phyloP scores from a whole-genome alignment of 768 basidiomycete species.

The Tricholoma sp. region DNA sequence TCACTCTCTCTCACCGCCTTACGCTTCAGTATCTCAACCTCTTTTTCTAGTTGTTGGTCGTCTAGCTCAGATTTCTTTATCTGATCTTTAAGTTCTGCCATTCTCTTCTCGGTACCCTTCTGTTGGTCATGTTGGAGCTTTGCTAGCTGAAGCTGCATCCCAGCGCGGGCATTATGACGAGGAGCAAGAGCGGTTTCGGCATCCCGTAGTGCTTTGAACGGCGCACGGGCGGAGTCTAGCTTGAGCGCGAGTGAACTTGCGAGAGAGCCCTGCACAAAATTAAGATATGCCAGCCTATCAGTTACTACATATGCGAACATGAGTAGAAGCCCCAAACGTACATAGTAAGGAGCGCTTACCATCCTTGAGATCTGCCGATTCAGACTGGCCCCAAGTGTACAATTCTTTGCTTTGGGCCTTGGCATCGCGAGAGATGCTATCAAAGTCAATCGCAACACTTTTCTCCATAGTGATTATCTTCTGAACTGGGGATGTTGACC shows the following conservation, averaged over 20 bases:
- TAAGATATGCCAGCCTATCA: conserved; percentile 78
- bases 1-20: conserved; percentile 77
- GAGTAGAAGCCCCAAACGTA: conserved; percentile 1
- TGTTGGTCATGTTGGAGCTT: conserved; percentile 64
- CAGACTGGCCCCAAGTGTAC: conserved; percentile 77
- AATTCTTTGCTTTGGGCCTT: conserved; percentile 80
- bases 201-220: conserved; percentile 69
- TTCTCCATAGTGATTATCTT: conserved; percentile 77
- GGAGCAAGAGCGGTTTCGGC: conserved; percentile 60
- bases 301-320: conserved; percentile 42
- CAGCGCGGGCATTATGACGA: conserved; percentile 54
- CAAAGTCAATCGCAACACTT: conserved; percentile 71
- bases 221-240: conserved; percentile 57
- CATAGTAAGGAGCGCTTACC: conserved; percentile 34
- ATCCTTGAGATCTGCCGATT: conserved; percentile 70
- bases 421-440: conserved; percentile 57
- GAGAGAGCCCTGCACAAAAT: conserved; percentile 70
- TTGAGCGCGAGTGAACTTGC: conserved; percentile 54
- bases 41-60: conserved; percentile 62
- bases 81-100: conserved; percentile 66
- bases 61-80: conserved; percentile 60
- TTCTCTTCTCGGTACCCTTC: conserved; percentile 58
- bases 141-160: conserved; percentile 54
- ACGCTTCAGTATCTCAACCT: conserved; percentile 67
- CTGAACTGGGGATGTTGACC: conserved; percentile 62